Evolutionary conservation across 805 yeast species (phyloP).

Genomic region (Metschnikowia cubensis): DNA sequence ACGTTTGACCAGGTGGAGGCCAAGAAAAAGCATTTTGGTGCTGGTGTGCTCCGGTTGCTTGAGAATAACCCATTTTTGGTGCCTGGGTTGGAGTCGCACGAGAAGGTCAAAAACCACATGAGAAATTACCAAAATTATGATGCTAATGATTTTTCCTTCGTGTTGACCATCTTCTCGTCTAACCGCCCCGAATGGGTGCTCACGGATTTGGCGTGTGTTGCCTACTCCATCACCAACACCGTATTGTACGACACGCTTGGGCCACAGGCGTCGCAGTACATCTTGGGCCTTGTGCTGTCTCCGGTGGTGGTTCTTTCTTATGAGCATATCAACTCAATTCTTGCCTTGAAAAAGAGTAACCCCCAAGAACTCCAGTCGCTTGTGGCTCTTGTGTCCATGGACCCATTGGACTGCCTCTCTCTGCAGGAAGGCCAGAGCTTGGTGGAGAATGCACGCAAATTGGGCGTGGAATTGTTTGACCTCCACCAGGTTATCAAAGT

Average conservation of each 20-base stretch:
- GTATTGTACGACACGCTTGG: slow-evolving; percentile 34
- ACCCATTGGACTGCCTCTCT: slow-evolving; percentile 19
- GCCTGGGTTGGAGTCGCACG: slow-evolving; percentile 18
- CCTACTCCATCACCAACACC: slow-evolving; percentile 35
- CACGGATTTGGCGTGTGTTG: slow-evolving; percentile 63
- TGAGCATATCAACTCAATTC: slow-evolving; percentile 8
- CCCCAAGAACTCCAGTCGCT: slow-evolving; percentile 17
- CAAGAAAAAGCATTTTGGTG: slow-evolving; percentile 33
- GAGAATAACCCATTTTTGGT: slow-evolving; percentile 19
- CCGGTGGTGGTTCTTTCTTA: slow-evolving; percentile 47
- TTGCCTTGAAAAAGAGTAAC: slow-evolving; percentile 10
- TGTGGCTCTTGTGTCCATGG: slow-evolving; percentile 26
- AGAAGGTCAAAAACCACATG: slow-evolving; percentile 20
- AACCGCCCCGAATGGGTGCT: slow-evolving; percentile 68
- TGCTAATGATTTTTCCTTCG: slow-evolving; percentile 30
- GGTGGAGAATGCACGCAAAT: slow-evolving; percentile 31
- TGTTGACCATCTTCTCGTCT: slow-evolving; percentile 52
- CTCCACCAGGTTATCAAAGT: slow-evolving; percentile 20
- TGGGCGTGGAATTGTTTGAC: slow-evolving; percentile 20
- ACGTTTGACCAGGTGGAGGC: slow-evolving; percentile 27
- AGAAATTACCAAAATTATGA: slow-evolving; percentile 10
- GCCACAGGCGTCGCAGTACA: slow-evolving; percentile 59
- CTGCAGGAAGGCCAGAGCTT: slow-evolving; percentile 9
- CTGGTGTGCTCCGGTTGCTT: slow-evolving; percentile 35
- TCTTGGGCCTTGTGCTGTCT: slow-evolving; percentile 55